Evolutionary conservation across 306 rosid species (phyloP), one percentile per base, ranked within the genome.

Genomic region (Sesbania bispinosa): DNA sequence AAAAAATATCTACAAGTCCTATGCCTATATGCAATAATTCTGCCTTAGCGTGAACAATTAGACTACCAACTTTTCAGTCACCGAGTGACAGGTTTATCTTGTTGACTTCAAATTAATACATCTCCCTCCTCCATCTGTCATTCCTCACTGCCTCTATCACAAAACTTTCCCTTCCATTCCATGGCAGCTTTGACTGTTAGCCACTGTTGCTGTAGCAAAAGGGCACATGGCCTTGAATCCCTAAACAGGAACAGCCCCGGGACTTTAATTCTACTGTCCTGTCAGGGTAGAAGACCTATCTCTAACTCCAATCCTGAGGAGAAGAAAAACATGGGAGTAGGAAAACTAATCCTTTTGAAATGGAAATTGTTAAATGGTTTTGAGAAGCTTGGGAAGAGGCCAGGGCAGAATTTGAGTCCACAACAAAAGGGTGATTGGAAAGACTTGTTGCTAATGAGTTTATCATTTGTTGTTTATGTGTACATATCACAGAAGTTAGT

Each of bases 351-450:
- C 14, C 6, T 70, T 72, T 13, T 27, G 33, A 68, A 65, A 20
- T 15, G 33, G 81, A 77, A 53, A 39, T 0, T 81, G 48, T 30
- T 85, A 10, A 52, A 29, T 53, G 74, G 75, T 16, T 74, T 86
- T 24, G 89, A 74, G 64, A 84, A 80, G 77, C 1, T 82, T 48
- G 88, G 93, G 59, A 79, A 81, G 58, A 74, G 43, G 63, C 2
- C 83, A 73, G 84, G 77, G 84, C 74, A 85, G 72, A 85, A 77
- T 72, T 58, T 87, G 76, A 88, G 87, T 67, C 96, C 97, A 45
- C 86, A 85, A 65, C 85, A 78, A 73, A 91, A 88, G 80, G 97
- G 97, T 64, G 97, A 88, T 48, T 91, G 96, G 97, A 88, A 87
- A 59, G 97, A 92, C 43, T 50, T 92, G 87, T 35, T 86, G 41